Base-by-base conservation (phyloP, 2,329 filamentous ascomycete genomes). In the Exserohilum turcica region DNA sequence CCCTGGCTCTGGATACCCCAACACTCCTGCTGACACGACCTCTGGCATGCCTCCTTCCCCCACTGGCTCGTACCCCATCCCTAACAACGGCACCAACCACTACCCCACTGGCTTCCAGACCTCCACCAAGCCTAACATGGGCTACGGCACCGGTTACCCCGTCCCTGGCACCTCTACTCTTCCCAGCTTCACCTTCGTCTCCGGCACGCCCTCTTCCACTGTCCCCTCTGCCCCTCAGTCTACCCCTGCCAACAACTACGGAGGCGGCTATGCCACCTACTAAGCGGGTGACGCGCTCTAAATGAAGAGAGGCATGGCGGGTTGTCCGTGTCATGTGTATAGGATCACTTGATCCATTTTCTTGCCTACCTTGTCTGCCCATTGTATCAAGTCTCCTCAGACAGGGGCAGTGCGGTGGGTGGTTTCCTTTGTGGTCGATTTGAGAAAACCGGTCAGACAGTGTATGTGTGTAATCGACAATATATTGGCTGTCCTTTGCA, bases 91-190 rank as follows among this genome's bases (percentile, higher is more conserved):
- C 57, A 71, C 66, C 45, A 50, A 44, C 47, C 54, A 64, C 36
- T 57, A 62, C 63, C 58, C 66, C 29, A 65, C 67, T 60, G 68
- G 68, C 37, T 71, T 71, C 68, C 51, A 67, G 59, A 71, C 68
- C 49, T 59, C 60, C 36, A 70, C 67, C 54, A 66, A 64, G 59
- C 64, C 67, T 35, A 37, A 48, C 27, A 50, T 54, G 54, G 59
- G 66, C 40, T 51, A 53, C 27, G 61, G 60, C 15, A 60, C 63
- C 35, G 63, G 60, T 35, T 56, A 52, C 32, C 48, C 54, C 36
- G 39, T 53, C 28, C 59, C 65, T 49, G 53, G 50, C 43, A 65
- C 60, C 29, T 46, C 59, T 47, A 48, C 21, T 21, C 63, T 68
- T 19, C 63, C 65, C 31, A 56, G 50, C 56, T 66, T 66, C 61